Evolutionary conservation across 2,329 filamentous ascomycete genomes (phyloP), one percentile per base, ranked within the genome.

Genomic region (Cladosporium sp.): DNA sequence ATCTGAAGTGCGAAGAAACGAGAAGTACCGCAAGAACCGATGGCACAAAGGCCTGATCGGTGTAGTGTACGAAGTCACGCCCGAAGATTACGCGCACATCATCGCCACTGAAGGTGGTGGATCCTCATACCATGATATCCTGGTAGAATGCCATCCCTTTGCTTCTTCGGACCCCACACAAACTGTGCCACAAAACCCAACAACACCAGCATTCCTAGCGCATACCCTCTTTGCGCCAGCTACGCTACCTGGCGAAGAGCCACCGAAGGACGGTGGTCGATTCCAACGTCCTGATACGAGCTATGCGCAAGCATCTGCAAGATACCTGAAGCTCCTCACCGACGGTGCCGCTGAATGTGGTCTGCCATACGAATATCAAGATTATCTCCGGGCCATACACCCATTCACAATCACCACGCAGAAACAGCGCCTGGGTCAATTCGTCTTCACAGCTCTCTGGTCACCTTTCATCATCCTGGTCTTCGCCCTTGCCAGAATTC

Each of bases 61-160:
- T 26, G 92, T 97, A 18, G 95, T 98, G 4, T 99, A 99, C 80
- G 93, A 98, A 80, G 92, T 98, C 32, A 97, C 93, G 0, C 81
- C 84, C 21, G 78, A 85, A 51, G 95, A 99, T 79, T 99, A 91
- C 76, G 85, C 88, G 7, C 90, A 86, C 66, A 97, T 99, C 71
- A 89, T 98, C 67, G 89, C 89, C 5, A 97, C 93, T 5, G 95
- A 99, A 77, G 94, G 94, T 60, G 93, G 91, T 34, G 93, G 93
- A 21, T 80, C 88, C 2, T 85, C 89, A n/a, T 99, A 99, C 80
- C 82, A 89, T 65, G 93, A 98, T 75, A 87, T 97, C 13, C 75
- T 92, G 0, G 88, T 97, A 14, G 87, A 90, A 30, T 97, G 94
- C 78, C 83, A 92, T 68, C 83, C 88, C 0, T 84, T 97, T 10